Conservation (phyloP, 208 protist species). For the Polymyxa betae region DNA sequence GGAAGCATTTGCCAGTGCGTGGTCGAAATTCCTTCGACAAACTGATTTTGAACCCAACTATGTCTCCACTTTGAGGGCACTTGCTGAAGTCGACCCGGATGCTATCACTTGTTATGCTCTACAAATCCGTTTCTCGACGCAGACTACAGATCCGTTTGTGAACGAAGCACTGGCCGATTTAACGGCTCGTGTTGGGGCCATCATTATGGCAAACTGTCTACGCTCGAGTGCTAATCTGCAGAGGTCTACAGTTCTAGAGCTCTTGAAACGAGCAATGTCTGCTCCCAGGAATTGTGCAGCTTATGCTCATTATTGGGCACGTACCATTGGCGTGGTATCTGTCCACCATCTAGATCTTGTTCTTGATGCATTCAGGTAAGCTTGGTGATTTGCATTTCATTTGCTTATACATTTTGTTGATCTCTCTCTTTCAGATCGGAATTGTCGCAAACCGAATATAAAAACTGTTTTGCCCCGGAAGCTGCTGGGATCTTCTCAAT, state of each 20-base stretch:
- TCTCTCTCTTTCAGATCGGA: background rate
- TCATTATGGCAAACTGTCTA: background rate
- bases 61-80: background rate
- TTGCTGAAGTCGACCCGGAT: background rate
- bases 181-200: background rate
- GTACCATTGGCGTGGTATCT: conserved; percentile 1
- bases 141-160: background rate
- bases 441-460: background rate
- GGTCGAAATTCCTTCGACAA: background rate
- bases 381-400: background rate
- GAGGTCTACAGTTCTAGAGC: background rate
- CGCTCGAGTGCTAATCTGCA: background rate
- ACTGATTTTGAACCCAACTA: background rate
- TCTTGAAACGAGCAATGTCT: conserved; percentile 37
- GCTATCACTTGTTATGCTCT: background rate
- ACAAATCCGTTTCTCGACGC: background rate
- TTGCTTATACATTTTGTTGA: background rate
- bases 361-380: background rate
- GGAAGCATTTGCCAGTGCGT: background rate
- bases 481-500: conserved; percentile 18
- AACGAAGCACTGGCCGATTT: background rate
- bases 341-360: conserved; percentile 32
- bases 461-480: background rate
- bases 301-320: conserved; percentile 25
- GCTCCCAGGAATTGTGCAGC: background rate